These are phyloP conservation scores for Globisporangium paddicum DNA, from an alignment of 352 stramenopile species.

Conservation along the genomic window DNA sequence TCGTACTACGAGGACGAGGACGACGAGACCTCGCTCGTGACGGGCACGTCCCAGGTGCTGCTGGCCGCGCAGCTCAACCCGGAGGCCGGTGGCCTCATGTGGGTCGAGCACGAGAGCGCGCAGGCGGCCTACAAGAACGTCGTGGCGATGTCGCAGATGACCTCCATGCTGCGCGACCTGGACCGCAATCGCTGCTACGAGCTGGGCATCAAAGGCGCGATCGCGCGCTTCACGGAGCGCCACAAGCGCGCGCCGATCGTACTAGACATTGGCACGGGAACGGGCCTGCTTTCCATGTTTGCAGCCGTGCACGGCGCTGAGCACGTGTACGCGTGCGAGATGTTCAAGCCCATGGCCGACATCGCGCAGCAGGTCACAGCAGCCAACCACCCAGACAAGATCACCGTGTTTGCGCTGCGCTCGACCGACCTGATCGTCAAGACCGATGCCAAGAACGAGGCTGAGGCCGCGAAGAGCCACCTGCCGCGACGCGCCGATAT, in stretches of 20 bases:
- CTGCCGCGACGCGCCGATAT: slow-evolving; percentile 78
- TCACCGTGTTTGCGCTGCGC: slow-evolving; percentile 71
- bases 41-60: slow-evolving; percentile 61
- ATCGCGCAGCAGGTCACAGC: slow-evolving; percentile 70
- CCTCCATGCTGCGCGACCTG: slow-evolving; percentile 77
- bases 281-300: slow-evolving; percentile 85
- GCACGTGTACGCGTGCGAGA: slow-evolving; percentile 92
- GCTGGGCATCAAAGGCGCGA: slow-evolving; percentile 56
- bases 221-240: slow-evolving; percentile 40
- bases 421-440: slow-evolving; percentile 68
- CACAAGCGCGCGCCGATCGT: slow-evolving; percentile 51
- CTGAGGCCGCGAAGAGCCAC: slow-evolving; percentile 17
- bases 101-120: slow-evolving; percentile 59
- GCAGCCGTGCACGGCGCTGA: slow-evolving; percentile 77
- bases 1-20: slow-evolving; percentile 70
- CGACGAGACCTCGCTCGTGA: slow-evolving; percentile 47
- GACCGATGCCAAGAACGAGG: background rate
- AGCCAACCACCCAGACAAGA: slow-evolving; percentile 62
- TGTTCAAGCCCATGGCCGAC: slow-evolving; percentile 83
- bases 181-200: slow-evolving; percentile 81
- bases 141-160: slow-evolving; percentile 86
- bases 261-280: slow-evolving; percentile 81
- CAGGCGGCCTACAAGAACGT: slow-evolving; percentile 76
- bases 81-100: slow-evolving; percentile 71
- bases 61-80: slow-evolving; percentile 72